Evolutionary conservation across 306 rosid genomes (phyloP), one percentile per base, ranked within the genome.

Genomic region (Trifolium fragiferum): DNA sequence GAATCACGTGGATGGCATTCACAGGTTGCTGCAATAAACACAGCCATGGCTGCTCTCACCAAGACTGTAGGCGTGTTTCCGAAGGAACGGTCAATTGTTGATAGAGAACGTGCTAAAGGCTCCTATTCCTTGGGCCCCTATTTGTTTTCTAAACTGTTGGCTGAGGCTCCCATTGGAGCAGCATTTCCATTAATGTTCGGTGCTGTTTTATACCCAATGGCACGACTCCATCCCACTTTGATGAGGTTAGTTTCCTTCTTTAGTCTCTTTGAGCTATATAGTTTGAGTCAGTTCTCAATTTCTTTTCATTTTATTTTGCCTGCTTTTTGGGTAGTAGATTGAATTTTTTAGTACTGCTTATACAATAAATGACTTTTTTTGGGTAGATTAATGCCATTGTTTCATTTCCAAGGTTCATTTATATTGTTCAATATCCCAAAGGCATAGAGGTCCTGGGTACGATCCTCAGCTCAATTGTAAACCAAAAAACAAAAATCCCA

Each of bases 11-110:
- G 68, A 63, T 77, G 74, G 15, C 40, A 19, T 55, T 83, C 73
- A 68, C 92, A 94, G 98, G 98, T 90, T 82, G 87, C 98, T 76
- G 97, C 94, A 62, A 94, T 94, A 84, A 94, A 92, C 86, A 91
- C 97, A 11, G 98, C 98, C 65, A 90, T 91, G 97, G 95, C 97
- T 67, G 98, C 98, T 86, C 97, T 94, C 76, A 94, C 96, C 71
- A 94, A 94, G 88, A 94, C 94, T 14, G 83, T 83, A 3, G 89
- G 97, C 25, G 94, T 91, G 70, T 94, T 91, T 83, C 96, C 98
- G 1, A 94, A 87, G 87, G 97, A 94, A 76, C 89, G 90, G 65
- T 85, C 91, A 35, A 91, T 94, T 80, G 98, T 94, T 27, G 93
- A 90, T 46, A 94, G 98, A 87, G 96, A 94, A 84, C 91, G 87